Percentiles rank a stretch among this genome's conserved stretches.
These are phyloP conservation scores for Metarhizium anisopliae DNA, from an alignment of 2,329 filamentous ascomycete genomes.

Conservation along the genomic window DNA sequence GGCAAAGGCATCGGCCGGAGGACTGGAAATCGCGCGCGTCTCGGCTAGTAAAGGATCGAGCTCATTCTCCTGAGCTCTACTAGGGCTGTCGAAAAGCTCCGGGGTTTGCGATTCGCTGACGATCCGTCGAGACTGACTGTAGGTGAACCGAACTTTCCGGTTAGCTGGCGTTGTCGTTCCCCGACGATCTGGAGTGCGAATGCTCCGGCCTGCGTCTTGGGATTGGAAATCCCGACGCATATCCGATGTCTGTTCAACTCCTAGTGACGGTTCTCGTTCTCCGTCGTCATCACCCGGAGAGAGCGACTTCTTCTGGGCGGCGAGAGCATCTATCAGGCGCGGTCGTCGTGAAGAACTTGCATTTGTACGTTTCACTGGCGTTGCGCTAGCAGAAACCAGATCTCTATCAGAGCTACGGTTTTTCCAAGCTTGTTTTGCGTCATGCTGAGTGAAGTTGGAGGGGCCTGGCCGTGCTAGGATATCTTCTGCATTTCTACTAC, in stretches of 20 bases:
- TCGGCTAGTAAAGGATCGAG: conserved; percentile 13
- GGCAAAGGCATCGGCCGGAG: conserved; percentile 13
- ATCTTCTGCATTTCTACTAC: not conserved
- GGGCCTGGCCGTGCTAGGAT: not conserved
- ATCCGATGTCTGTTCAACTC: not conserved
- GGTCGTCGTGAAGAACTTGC: conserved; percentile 4
- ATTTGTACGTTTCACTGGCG: not conserved
- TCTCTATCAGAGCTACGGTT: not conserved
- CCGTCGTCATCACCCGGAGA: not conserved
- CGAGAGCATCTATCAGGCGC: conserved; percentile 11
- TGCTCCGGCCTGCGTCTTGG: not conserved
- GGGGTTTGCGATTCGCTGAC: conserved; percentile 18
- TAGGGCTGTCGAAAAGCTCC: conserved; percentile 12
- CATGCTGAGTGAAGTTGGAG: not conserved
- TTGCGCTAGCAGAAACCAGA: not conserved
- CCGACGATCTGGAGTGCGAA: conserved; percentile 13
- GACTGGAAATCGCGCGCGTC: conserved; percentile 13
- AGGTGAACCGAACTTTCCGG: conserved; percentile 25
- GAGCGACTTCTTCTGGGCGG: conserved; percentile 5
- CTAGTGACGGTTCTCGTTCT: not conserved
- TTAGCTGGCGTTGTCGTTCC: conserved; percentile 14
- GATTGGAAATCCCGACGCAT: conserved; percentile 4
- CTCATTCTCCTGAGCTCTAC: conserved; percentile 7
- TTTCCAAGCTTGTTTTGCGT: not conserved
- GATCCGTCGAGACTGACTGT: conserved; percentile 24